Evolutionary conservation across 2,329 filamentous ascomycete species (phyloP).

Genomic region (Colletotrichum sp.): DNA sequence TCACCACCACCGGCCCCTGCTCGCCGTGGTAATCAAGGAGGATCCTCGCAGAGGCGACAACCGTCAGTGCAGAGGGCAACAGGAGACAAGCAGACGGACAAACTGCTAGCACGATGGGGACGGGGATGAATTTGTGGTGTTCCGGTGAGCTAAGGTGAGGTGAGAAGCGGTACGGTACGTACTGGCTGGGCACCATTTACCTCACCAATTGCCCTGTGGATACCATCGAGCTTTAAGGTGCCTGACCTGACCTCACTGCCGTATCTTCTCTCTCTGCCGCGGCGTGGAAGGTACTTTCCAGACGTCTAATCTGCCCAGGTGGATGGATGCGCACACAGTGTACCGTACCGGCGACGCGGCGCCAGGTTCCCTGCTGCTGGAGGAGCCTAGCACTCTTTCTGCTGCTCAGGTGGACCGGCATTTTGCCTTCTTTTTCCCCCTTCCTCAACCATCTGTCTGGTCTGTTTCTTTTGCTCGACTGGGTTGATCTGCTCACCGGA

Average conservation of each 20-base stretch:
- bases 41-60: neutral
- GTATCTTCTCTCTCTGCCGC: neutral
- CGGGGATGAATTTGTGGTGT: constrained; percentile 1
- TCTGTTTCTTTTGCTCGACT: neutral
- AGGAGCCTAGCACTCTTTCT: neutral
- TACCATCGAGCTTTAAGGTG: neutral
- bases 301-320: neutral
- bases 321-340: neutral
- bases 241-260: neutral
- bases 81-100: neutral
- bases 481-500: neutral
- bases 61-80: neutral
- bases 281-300: neutral
- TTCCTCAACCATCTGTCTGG: neutral
- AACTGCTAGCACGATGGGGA: constrained; percentile 1
- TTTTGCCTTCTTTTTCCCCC: neutral
- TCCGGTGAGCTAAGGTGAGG: constrained; percentile 19
- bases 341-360: constrained; percentile 16
- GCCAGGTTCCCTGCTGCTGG: neutral
- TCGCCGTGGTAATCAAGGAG: constrained; percentile 1
- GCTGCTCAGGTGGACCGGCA: neutral
- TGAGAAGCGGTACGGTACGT: neutral
- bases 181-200: neutral
- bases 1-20: neutral
- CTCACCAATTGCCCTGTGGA: neutral